Evolutionary conservation across 139 green algal species (phyloP).

Genomic region (Eudorina sp.): DNA sequence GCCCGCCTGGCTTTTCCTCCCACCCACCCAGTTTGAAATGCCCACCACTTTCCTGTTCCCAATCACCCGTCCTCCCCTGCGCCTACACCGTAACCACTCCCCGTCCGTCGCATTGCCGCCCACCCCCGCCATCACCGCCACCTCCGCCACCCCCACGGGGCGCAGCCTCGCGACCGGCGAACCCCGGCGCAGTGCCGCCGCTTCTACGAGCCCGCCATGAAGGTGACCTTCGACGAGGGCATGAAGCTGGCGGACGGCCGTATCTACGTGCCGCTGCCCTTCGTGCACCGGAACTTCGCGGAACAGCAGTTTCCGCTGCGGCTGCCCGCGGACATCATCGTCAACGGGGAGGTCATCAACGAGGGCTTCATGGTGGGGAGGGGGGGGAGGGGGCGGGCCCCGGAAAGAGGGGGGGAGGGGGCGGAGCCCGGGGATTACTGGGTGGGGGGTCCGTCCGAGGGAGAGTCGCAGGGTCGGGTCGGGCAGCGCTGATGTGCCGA

Average conservation of each 20-base stretch:
- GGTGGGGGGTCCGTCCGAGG: too few relatives aligned
- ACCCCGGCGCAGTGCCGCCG: constrained; percentile 9
- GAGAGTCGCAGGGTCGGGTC: too few relatives aligned
- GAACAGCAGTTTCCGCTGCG: constrained; percentile 27
- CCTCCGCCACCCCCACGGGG: too few relatives aligned
- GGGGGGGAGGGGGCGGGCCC: not conserved
- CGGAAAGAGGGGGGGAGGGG: too few relatives aligned
- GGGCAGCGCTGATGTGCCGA: too few relatives aligned
- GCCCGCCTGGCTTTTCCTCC: too few relatives aligned
- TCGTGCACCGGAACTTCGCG: constrained; percentile 48
- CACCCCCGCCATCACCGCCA: not conserved
- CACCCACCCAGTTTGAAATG: not conserved
- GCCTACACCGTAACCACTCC: not conserved
- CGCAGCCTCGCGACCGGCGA: not conserved
- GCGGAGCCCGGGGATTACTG: too few relatives aligned
- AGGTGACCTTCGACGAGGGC: constrained; percentile 50
- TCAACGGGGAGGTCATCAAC: constrained; percentile 51
- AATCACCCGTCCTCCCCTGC: not conserved
- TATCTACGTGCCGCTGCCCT: constrained; percentile 55
- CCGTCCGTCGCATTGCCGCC: not conserved
- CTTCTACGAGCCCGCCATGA: constrained; percentile 35
- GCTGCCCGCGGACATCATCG: constrained; percentile 38
- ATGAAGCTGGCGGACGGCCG: constrained; percentile 52
- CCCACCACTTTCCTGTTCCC: not conserved
- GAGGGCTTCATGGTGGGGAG: constrained; percentile 25